Evolutionary conservation across 169 alveolate species (phyloP), one percentile per base, ranked within the genome.

Genomic region (Eimeria acervulina): DNA sequence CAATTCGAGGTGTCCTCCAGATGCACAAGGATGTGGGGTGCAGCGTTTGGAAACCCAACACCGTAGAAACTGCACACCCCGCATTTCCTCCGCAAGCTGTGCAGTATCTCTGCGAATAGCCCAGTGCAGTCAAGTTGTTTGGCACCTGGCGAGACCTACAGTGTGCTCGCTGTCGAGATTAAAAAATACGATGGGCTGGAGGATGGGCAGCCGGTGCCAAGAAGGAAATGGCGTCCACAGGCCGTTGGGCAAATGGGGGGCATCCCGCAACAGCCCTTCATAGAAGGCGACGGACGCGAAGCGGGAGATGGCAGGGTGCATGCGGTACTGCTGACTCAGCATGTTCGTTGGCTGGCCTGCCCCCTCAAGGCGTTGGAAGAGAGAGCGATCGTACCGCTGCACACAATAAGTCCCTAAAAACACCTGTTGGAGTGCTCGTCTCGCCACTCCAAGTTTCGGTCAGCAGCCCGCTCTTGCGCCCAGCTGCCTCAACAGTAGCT

Each of bases 281-380:
- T 97, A 97, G 95, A 97, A 97, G 1, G 97, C 97, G 96, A 97
- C 96, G 44, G 99, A 98, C 6, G 99, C 99, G 95, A 99, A 99
- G 93, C 98, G 97, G 84, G 99, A 97, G 61, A 99, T 99, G 90
- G 95, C 97, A 13, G 99, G 99, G 96, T 99, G 99, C 99, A 99
- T 99, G 96, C 99, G 99, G 97, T 99, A 99, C 97, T 99, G 99
- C 76, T 98, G 97, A 89, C 98, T 97, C 90, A 99, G 97, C 97
- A 98, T 96, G 95, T 97, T 98, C 78, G 98, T 99, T 52, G 98
- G 97, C 80, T 97, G 96, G 80, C 98, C 98, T 61, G 98, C 98
- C 95, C 96, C 96, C 94, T 98, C 99, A 63, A 99, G 97, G 68
- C 99, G 97, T 95, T 98, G 99, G 96, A 99, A 99, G n/a, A 99